Conservation (phyloP, 2,329 filamentous ascomycete genomes). For the Leptographium procerum region DNA sequence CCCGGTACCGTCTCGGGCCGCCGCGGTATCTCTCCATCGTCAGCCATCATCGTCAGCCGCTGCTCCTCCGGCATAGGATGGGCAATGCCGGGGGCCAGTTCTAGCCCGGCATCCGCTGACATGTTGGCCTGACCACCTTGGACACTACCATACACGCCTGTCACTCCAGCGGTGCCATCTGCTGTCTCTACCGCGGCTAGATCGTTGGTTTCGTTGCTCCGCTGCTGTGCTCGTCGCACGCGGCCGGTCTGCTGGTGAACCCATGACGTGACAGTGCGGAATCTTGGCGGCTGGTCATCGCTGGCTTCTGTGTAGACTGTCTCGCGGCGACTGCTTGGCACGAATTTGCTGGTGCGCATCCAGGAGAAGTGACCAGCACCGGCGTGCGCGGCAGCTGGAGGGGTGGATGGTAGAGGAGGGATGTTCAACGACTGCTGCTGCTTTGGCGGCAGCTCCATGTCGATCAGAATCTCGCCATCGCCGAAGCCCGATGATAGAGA, state of each 20-base stretch:
- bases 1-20: slow-evolving; percentile 22
- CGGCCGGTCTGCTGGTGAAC: slow-evolving; percentile 51
- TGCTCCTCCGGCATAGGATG: slow-evolving; percentile 31
- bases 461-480: slow-evolving; percentile 40
- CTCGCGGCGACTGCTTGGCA: slow-evolving; percentile 24
- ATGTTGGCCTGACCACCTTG: background rate
- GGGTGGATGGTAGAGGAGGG: background rate
- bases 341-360: slow-evolving; percentile 6
- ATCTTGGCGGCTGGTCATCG: slow-evolving; percentile 42
- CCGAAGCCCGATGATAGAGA: slow-evolving; percentile 55
- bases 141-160: background rate
- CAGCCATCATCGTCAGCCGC: slow-evolving; percentile 38
- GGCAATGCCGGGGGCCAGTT: slow-evolving; percentile 16
- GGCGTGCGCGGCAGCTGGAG: slow-evolving; percentile 5
- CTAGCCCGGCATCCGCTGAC: background rate
- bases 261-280: slow-evolving; percentile 50
- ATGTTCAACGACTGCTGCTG: background rate
- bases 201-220: slow-evolving; percentile 10
- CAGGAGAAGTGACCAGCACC: slow-evolving; percentile 11
- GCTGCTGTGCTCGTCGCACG: slow-evolving; percentile 34
- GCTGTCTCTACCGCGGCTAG: background rate
- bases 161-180: background rate
- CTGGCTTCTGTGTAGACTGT: slow-evolving; percentile 42
- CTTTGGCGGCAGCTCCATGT: slow-evolving; percentile 18
- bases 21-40: slow-evolving; percentile 35